Evolutionary conservation across 768 basidiomycete genomes (phyloP), one percentile per base, ranked within the genome.

Genomic region (Pleurotus cornucopiae): DNA sequence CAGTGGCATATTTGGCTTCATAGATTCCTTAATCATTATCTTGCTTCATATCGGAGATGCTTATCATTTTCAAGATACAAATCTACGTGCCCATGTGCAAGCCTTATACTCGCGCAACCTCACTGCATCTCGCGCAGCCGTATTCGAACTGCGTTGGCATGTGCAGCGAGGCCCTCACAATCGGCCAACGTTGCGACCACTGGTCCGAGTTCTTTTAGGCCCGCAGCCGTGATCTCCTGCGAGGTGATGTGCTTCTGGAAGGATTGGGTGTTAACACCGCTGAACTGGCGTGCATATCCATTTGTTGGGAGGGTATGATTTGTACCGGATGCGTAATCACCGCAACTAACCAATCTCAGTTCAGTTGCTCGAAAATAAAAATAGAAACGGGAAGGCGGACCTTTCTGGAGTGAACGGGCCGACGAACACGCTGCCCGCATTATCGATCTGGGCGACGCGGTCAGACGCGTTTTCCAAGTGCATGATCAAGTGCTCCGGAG

Each of bases 171-270:
- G 7, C 93, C 94, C 74, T 99, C 97, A 65, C 94, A 91, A 62
- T 97, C 94, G 1, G 97, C 97, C 30, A 99, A 71, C 2, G 86
- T 91, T 16, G 81, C 88, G 4, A 98, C 96, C 11, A 88, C 74
- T 9, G 97, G 97, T 3, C 97, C 97, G 30, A 99, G 77, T 11
- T 62, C 73, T 62, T 77, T 76, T 55, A 99, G 75, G 13, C 97
- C 97, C 5, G 79, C 83, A 14, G 76, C 69, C 7, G 94, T 89
- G 20, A 98, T 82, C 68, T 97, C 90, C 69, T 98, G 97, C 4
- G 93, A 94, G 12, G 97, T 99, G 63, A 98, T 98, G 69, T 98
- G 90, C 71, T 99, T 99, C 68, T 98, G 95, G 88, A 98, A 99
- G 1, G 94, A 94, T 6, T 83, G 76, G 0, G 96, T 98, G 74